These are phyloP conservation scores for Lasiosphaeria miniovina DNA, from an alignment of 495 filamentous ascomycete genomes.

Conservation along the genomic window DNA sequence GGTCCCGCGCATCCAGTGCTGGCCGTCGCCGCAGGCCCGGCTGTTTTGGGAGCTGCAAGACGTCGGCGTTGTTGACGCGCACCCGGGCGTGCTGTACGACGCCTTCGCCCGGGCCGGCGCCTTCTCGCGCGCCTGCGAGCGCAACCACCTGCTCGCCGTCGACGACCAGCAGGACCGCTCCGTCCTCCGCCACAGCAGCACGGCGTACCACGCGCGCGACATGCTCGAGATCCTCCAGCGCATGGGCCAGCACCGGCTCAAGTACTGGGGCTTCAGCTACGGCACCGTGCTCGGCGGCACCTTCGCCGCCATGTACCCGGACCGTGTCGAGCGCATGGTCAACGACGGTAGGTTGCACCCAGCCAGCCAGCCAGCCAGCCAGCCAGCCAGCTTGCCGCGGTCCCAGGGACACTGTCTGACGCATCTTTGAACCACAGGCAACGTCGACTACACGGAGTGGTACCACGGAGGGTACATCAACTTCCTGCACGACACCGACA, in stretches of 20 bases:
- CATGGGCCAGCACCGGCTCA: slow-evolving; percentile 39
- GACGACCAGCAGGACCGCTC: slow-evolving; percentile 14
- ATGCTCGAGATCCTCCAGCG: slow-evolving; percentile 41
- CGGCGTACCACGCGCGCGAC: slow-evolving; percentile 40
- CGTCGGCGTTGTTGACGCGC: slow-evolving; percentile 37
- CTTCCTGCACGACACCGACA: slow-evolving; percentile 52
- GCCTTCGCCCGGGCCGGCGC: slow-evolving; percentile 37
- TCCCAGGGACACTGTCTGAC: neutral
- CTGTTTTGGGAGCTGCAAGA: slow-evolving; percentile 38
- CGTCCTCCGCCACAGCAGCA: slow-evolving; percentile 37
- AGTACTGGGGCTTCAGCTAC: slow-evolving; percentile 56
- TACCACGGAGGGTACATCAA: slow-evolving; percentile 44
- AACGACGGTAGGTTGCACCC: slow-evolving; percentile 40
- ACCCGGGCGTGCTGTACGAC: slow-evolving; percentile 40
- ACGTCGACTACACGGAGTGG: slow-evolving; percentile 49
- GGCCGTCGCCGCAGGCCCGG: slow-evolving; percentile 30
- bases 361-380: neutral
- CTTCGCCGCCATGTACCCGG: slow-evolving; percentile 50
- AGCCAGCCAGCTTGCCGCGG: slow-evolving; percentile 15
- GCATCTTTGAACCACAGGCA: slow-evolving; percentile 21
- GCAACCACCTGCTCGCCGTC: slow-evolving; percentile 10
- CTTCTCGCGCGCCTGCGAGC: slow-evolving; percentile 36
- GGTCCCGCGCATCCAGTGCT: slow-evolving; percentile 44
- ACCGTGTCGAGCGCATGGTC: slow-evolving; percentile 46
- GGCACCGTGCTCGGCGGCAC: slow-evolving; percentile 52